phyloP scores from a whole-genome alignment of 148 eudicot genomes.

The Fagopyrum tataricum region DNA sequence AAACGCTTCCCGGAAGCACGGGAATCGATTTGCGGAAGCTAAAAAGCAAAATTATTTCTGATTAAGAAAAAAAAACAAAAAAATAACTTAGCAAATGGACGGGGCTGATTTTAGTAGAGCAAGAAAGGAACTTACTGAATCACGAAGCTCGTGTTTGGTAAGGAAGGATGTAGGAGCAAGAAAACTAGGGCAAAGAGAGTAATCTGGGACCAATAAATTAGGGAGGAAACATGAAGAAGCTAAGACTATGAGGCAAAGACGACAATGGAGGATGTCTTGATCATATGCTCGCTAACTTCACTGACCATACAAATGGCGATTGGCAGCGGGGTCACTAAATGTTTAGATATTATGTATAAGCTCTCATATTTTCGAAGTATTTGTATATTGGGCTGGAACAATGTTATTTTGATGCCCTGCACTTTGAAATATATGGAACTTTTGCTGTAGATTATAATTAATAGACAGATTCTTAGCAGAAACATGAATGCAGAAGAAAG shows the following conservation, averaged over 20 bases:
- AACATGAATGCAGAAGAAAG: neutral
- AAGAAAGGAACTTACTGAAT: neutral
- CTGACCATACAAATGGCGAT: conserved; percentile 15
- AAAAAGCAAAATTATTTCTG: neutral
- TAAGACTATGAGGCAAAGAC: conserved; percentile 6
- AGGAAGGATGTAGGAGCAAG: neutral
- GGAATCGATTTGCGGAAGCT: neutral
- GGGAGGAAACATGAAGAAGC: conserved; percentile 1
- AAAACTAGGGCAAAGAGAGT: neutral
- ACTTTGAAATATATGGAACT: neutral
- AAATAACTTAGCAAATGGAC: neutral
- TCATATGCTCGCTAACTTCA: conserved; percentile 11
- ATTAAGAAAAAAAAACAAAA: neutral
- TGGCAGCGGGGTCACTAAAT: neutral
- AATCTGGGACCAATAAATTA: neutral
- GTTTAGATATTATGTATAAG: neutral
- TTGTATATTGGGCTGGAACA: neutral
- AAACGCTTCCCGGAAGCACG: neutral
- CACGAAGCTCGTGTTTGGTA: neutral
- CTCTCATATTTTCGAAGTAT: neutral
- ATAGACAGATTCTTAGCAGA: neutral
- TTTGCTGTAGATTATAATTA: neutral
- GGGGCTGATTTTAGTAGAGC: neutral
- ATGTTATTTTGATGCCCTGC: neutral
- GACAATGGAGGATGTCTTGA: conserved; percentile 12